Evolutionary conservation across 1,284 basidiomycete genomes (phyloP).

Genomic region (Pseudozyma hubeiensis): DNA sequence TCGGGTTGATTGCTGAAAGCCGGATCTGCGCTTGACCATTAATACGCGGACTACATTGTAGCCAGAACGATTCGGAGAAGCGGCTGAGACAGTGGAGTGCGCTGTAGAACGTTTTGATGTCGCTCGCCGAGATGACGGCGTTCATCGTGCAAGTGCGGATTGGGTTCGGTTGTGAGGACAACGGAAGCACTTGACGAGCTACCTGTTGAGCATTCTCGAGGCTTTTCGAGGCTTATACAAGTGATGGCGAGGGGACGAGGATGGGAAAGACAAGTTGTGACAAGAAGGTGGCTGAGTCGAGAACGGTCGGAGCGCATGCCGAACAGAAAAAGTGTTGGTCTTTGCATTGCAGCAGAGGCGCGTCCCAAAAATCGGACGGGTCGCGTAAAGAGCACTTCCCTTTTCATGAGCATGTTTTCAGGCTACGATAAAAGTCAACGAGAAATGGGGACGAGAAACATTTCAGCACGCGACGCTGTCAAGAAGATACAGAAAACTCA

Average conservation of each 20-base stretch:
- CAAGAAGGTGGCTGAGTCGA: slow-evolving; percentile 20
- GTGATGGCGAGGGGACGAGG: no score
- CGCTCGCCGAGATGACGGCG: slow-evolving; percentile 42
- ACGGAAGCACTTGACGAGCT: no score
- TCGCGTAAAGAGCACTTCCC: slow-evolving; percentile 3
- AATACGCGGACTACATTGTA: slow-evolving; percentile 23
- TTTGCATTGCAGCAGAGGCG: background rate
- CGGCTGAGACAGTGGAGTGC: slow-evolving; percentile 34
- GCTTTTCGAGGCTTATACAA: no score
- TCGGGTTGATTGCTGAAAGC: slow-evolving; percentile 57
- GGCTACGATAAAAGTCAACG: no score
- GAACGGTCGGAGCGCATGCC: background rate
- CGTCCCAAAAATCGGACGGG: background rate
- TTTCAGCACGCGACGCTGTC: no score
- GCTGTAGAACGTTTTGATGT: slow-evolving; percentile 47
- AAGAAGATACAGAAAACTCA: no score
- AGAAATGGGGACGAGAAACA: no score
- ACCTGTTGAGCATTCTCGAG: no score
- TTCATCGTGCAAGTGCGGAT: slow-evolving; percentile 25
- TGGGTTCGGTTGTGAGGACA: background rate
- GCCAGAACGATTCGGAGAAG: slow-evolving; percentile 52
- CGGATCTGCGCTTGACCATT: slow-evolving; percentile 42
- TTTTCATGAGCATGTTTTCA: no score
- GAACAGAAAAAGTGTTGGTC: slow-evolving; percentile 29
- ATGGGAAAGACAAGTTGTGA: background rate